Conservation (phyloP, 2,329 filamentous ascomycete species). For the Aspergillus awamori region DNA sequence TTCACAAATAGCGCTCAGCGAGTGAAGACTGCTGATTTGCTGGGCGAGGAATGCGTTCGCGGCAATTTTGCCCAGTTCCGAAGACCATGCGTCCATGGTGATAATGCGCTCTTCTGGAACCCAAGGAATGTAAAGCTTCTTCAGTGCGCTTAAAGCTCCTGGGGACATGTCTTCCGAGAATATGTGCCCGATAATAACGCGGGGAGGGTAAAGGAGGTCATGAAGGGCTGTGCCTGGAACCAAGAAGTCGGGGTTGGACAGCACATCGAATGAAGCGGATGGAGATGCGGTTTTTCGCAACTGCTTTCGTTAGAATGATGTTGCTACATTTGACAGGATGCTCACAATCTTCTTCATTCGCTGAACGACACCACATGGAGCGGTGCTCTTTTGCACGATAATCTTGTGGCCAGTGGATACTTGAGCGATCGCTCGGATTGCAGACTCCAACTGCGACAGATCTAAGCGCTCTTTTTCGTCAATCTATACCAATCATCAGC, state of each 20-base stretch:
- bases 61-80: constrained; percentile 20
- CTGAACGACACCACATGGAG: constrained; percentile 20
- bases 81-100: constrained; percentile 27
- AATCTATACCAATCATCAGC: neutral
- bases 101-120: constrained; percentile 22
- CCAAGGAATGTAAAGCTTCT: constrained; percentile 22
- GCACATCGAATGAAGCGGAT: constrained; percentile 21
- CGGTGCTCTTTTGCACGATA: constrained; percentile 23
- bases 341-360: constrained; percentile 23
- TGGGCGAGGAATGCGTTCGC: constrained; percentile 21
- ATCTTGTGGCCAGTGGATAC: constrained; percentile 24
- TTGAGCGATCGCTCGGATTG: constrained; percentile 22
- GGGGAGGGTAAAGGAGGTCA: constrained; percentile 19
- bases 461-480: constrained; percentile 5
- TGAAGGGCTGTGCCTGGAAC: constrained; percentile 19
- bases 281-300: constrained; percentile 20
- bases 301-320: constrained; percentile 4
- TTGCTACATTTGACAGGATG: neutral
- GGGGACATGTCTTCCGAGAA: constrained; percentile 20
- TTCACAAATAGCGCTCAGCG: constrained; percentile 19
- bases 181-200: constrained; percentile 26
- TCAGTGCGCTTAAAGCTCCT: constrained; percentile 18
- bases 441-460: constrained; percentile 10
- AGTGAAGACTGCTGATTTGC: constrained; percentile 19
- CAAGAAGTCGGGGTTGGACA: constrained; percentile 26